Base-by-base conservation (phyloP, 805 yeast genomes). In the Debaryomyces tyrocola region DNA sequence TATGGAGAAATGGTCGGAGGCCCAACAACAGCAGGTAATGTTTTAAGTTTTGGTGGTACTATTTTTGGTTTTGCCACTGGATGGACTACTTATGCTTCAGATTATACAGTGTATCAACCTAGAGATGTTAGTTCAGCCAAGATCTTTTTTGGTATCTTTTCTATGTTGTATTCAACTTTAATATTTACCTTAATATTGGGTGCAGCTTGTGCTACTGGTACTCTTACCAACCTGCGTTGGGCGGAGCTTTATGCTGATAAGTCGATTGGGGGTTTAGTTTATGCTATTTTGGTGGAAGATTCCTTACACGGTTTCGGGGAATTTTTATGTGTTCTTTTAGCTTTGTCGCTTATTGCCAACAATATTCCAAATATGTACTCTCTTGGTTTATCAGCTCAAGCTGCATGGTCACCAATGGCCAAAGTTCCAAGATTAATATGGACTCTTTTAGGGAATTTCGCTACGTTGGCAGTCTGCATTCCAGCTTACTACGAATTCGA, bases 301-400 rank as follows among this genome's bases (percentile, higher is more conserved):
- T 85, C 96, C 4, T 76, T 90, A 50, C 91, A 87, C 67, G 91
- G 90, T 8, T 89, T 91, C 57, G 97, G 97, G 52, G 84, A 88
- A 66, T 90, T 91, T 77, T 84, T 91, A 68, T 81, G 91, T 69
- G 97, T 91, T 28, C 27, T 91, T 15, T 73, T 91, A 53, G 89
- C 96, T 14, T 70, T 91, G 54, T 88, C 96, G 28, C 89, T 96
- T 28, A 85, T 91, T 47, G 84, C 96, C 54, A 90, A 89, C 77
- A 90, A 90, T 73, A 82, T 90, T 66, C 97, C 97, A 67, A 90
- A 90, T 75, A 84, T 90, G 86, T 91, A 91, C 75, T 88, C 97
- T 20, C 80, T 90, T 58, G 91, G 90, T 35, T 76, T 91, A 61
- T 84, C 90, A 54, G 90, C 90, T 31, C 97, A 91, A 72, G 82